Conservation (phyloP, 2,329 filamentous ascomycete species). For the Clonostachys solani region DNA sequence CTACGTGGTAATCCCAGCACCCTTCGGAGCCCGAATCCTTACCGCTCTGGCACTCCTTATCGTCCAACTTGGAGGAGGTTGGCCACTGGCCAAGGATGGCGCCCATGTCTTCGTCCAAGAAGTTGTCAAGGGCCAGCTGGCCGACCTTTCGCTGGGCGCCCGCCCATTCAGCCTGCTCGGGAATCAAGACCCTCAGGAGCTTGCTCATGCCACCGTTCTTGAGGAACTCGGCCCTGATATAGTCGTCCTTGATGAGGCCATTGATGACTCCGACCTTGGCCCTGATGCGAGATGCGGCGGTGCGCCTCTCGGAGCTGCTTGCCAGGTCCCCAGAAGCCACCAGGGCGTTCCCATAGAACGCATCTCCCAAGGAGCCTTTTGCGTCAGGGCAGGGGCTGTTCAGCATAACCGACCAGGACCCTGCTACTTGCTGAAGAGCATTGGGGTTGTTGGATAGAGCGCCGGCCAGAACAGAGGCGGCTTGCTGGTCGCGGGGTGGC, state of each 20-base stretch:
- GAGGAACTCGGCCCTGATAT: constrained; percentile 53
- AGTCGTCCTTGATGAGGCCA: constrained; percentile 49
- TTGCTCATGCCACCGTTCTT: constrained; percentile 46
- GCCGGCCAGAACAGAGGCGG: constrained; percentile 52
- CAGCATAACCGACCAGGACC: constrained; percentile 39
- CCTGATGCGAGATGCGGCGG: constrained; percentile 21
- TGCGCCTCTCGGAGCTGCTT: constrained; percentile 6
- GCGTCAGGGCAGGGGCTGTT: constrained; percentile 25
- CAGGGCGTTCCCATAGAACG: constrained; percentile 26
- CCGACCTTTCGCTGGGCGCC: constrained; percentile 48
- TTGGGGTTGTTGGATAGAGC: constrained; percentile 63
- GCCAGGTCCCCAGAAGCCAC: neutral
- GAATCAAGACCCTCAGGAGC: constrained; percentile 47
- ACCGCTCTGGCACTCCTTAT: constrained; percentile 25
- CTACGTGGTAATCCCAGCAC: constrained; percentile 55
- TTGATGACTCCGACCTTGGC: constrained; percentile 46
- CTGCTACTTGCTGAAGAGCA: constrained; percentile 47
- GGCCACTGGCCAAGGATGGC: constrained; percentile 56
- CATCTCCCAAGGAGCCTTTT: constrained; percentile 22
- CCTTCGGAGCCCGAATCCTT: constrained; percentile 32
- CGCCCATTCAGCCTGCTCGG: constrained; percentile 41
- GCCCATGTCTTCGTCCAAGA: constrained; percentile 62
- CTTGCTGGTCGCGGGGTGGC: constrained; percentile 39
- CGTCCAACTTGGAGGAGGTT: constrained; percentile 20
- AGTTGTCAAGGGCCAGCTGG: constrained; percentile 58